These are phyloP conservation scores for Tuber umbilicatum DNA, from an alignment of 495 filamentous ascomycete genomes.

Conservation along the genomic window DNA sequence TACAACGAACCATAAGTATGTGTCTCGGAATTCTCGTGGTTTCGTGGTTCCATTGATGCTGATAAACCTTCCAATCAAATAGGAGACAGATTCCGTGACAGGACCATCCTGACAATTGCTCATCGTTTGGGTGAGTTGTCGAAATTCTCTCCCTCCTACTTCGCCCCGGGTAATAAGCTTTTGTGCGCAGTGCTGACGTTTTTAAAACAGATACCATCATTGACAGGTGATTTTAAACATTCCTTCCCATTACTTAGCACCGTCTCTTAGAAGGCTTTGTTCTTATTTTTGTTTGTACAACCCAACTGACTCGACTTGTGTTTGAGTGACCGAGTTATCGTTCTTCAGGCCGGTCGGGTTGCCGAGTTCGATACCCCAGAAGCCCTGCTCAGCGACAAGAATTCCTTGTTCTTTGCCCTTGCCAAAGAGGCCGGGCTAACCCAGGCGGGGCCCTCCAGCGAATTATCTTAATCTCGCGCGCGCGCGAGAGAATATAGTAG, in stretches of 20 bases:
- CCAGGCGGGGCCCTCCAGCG: slow-evolving; percentile 10
- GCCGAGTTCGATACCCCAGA: slow-evolving; percentile 55
- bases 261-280: not conserved
- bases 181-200: not conserved
- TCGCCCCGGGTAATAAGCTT: not conserved
- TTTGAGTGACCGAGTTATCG: slow-evolving; percentile 35
- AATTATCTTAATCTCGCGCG: not conserved
- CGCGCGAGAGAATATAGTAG: not conserved
- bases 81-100: slow-evolving; percentile 47
- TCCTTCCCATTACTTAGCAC: slow-evolving; percentile 4
- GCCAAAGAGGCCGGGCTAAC: slow-evolving; percentile 34
- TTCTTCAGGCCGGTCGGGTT: slow-evolving; percentile 44
- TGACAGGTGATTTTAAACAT: slow-evolving; percentile 27
- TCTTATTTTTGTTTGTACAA: not conserved
- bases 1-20: slow-evolving; percentile 40
- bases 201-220: slow-evolving; percentile 36
- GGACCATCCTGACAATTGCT: slow-evolving; percentile 96
- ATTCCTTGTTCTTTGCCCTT: slow-evolving; percentile 38
- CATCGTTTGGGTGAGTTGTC: slow-evolving; percentile 71
- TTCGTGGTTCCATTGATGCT: slow-evolving; percentile 32
- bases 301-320: slow-evolving; percentile 6
- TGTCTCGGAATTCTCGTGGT: slow-evolving; percentile 13
- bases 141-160: slow-evolving; percentile 6
- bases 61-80: slow-evolving; percentile 23
- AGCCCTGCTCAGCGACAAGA: slow-evolving; percentile 30